A percentile compares a stretch with the other conserved stretches of the same genome.
Conservation (phyloP, 1,284 basidiomycete species). For the Leccinum huronense region DNA sequence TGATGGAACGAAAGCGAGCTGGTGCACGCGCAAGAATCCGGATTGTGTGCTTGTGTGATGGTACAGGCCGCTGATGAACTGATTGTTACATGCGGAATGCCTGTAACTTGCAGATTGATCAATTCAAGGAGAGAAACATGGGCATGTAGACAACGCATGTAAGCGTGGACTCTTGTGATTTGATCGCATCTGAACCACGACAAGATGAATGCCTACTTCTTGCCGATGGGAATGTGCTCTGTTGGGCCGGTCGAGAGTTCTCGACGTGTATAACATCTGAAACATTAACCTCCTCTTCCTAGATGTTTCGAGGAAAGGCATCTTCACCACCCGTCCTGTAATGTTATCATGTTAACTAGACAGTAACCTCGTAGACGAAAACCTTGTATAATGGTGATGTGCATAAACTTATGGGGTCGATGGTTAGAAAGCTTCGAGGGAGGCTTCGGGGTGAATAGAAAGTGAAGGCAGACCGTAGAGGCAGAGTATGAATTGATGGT, state of each 20-base stretch:
- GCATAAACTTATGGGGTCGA: not conserved
- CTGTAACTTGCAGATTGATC: not conserved
- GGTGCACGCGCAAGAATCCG: not conserved
- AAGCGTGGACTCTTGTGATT: not conserved
- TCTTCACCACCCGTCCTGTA: not conserved
- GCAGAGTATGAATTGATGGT: not conserved
- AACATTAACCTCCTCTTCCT: not conserved
- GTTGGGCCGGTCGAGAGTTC: not conserved
- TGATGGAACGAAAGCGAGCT: not conserved
- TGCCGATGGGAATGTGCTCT: not conserved
- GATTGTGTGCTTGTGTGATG: not conserved
- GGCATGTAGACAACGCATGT: not conserved
- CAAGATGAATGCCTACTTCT: not conserved
- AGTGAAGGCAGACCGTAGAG: not conserved
- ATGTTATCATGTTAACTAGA: not conserved
- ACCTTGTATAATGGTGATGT: not conserved
- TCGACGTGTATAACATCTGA: not conserved
- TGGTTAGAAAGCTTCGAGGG: not conserved
- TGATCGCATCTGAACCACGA: not conserved
- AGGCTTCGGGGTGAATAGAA: not conserved
- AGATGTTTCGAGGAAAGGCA: not conserved
- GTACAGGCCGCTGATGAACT: not conserved
- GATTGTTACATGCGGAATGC: not conserved
- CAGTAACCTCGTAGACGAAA: not conserved
- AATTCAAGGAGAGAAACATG: not conserved